Conservation (phyloP, 2,329 filamentous ascomycete genomes). For the Scedosporium apiospermum region DNA sequence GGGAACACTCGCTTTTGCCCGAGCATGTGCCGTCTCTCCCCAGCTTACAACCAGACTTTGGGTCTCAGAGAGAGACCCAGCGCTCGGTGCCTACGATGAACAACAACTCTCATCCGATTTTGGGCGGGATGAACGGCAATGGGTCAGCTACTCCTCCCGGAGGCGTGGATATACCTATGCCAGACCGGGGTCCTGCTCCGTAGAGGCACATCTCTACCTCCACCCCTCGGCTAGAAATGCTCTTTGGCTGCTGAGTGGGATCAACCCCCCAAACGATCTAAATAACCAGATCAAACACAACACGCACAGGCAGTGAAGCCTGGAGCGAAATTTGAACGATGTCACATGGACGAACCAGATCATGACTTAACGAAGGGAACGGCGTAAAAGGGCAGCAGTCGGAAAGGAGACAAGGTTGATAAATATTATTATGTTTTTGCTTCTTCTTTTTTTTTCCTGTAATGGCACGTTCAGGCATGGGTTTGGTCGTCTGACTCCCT, state of each 20-base stretch:
- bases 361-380: background rate
- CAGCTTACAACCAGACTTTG: background rate
- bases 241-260: background rate
- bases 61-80: background rate
- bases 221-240: background rate
- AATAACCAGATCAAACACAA: background rate
- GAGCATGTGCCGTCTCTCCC: background rate
- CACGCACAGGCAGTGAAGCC: background rate
- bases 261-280: background rate
- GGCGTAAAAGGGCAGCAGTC: background rate
- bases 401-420: background rate
- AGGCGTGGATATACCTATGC: conserved; percentile 5
- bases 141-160: background rate
- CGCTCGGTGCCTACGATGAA: background rate
- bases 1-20: background rate
- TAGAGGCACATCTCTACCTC: background rate
- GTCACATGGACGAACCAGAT: background rate
- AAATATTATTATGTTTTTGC: background rate
- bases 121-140: background rate
- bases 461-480: background rate
- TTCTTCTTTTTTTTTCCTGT: background rate
- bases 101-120: background rate
- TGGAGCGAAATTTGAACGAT: background rate
- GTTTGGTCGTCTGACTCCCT: background rate
- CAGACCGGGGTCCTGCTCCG: background rate